Evolutionary conservation across 306 rosid species (phyloP), one percentile per base, ranked within the genome.

Genomic region (Dryas octopetala): DNA sequence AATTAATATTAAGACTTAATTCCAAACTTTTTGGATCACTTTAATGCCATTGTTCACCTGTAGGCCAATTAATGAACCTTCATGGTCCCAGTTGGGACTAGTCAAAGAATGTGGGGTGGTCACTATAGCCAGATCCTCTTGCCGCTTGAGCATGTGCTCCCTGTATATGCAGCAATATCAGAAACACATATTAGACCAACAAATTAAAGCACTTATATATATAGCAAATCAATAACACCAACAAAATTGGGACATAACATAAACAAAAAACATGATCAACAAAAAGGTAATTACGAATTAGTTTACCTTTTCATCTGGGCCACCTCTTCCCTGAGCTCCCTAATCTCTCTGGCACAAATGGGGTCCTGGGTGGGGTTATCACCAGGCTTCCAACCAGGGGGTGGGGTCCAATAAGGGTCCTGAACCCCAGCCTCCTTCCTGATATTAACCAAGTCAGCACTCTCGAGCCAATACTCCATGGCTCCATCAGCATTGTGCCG

Each of bases 401-500:
- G 93, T 5, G 99, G 99, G 46, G 84, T 90, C 99, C 99, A 95
- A 52, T 88, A 90, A 57, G 96, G 84, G 76, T 95, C 99, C 66
- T 86, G 87, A 26, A 95, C 84, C 83, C 97, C 99, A 8, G 89
- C 95, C 57, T 92, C 83, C 81, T 48, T 82, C 71, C 99, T 84
- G 11, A 91, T 72, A 47, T 86, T 81, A 14, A 71, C 77, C 62
- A 95, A 78, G 73, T 95, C 93, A 76, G 97, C 97, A 74, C 86
- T 85, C 80, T 95, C 99, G 57, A 95, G 68, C 97, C 99, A 95
- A 73, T 92, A 95, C 71, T 90, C 99, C 96, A 95, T 92, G 15
- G 91, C 91, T 1, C 99, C 99, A 68, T 92, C 97, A 0, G 97
- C 82, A 73, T 92, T 95, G 79, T 92, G 97, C 8, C 97, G 81